Percentiles rank a stretch among this genome's conserved stretches.
phyloP scores from a whole-genome alignment of 2,329 filamentous ascomycete genomes.

The Aureobasidium leucospermi region DNA sequence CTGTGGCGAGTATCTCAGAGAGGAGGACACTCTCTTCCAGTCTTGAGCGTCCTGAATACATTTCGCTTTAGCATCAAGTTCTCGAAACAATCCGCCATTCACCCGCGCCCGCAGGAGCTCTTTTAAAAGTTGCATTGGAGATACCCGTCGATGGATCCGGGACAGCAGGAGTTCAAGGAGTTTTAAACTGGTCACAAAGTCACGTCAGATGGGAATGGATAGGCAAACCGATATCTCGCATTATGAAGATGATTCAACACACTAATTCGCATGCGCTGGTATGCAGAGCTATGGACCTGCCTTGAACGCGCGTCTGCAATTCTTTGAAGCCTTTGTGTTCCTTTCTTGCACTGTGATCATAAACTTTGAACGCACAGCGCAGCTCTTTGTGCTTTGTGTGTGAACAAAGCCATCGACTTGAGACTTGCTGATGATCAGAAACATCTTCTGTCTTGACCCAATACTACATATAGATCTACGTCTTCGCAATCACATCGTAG shows the following conservation, averaged over 20 bases:
- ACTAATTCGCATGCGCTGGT: no score
- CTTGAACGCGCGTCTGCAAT: no score
- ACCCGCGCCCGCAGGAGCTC: neutral
- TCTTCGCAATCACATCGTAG: no score
- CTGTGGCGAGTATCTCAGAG: slow-evolving; percentile 87
- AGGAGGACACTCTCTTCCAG: slow-evolving; percentile 61
- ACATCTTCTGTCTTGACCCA: no score
- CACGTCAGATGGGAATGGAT: neutral
- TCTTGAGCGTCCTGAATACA: slow-evolving; percentile 29
- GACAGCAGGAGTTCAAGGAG: slow-evolving; percentile 5
- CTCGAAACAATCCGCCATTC: neutral
- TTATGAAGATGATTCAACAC: neutral
- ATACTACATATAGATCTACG: no score
- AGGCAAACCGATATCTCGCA: neutral
- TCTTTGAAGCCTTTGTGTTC: neutral
- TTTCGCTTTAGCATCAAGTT: neutral
- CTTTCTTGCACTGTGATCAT: no score
- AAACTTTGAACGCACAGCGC: no score
- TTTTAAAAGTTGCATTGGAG: neutral
- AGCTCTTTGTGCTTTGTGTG: no score
- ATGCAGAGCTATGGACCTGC: no score
- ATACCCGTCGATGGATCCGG: slow-evolving; percentile 7
- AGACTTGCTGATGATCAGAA: no score
- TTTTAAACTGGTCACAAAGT: neutral
- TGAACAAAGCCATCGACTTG: no score